These are phyloP conservation scores for Peronospora destructor DNA, from an alignment of 352 stramenopile genomes.

Conservation along the genomic window DNA sequence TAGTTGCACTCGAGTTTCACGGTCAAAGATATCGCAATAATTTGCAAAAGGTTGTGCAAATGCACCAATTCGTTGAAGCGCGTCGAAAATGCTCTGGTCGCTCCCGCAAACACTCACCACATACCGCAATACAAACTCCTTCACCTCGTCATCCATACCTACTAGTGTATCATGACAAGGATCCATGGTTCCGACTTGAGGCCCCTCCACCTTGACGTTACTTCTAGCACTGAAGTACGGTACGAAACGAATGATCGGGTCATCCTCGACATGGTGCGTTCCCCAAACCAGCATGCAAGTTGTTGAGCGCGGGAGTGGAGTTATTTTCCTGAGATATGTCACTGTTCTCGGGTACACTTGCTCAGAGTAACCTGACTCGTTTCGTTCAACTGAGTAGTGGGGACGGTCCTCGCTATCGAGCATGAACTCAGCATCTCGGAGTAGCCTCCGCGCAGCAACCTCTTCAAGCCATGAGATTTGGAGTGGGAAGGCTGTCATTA, in stretches of 20 bases:
- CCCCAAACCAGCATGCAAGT: constrained; percentile 50
- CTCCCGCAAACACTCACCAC: constrained; percentile 34
- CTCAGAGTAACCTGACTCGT: constrained; percentile 34
- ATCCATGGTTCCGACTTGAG: constrained; percentile 35
- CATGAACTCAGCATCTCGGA: constrained; percentile 26
- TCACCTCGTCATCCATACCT: constrained; percentile 54
- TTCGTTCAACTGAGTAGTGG: constrained; percentile 41
- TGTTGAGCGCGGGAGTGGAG: constrained; percentile 47
- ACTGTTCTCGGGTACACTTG: constrained; percentile 30
- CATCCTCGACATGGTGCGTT: constrained; percentile 58
- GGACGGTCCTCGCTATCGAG: constrained; percentile 18
- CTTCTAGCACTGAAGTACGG: constrained; percentile 40
- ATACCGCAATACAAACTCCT: constrained; percentile 61
- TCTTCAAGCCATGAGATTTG: constrained; percentile 41
- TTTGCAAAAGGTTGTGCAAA: constrained; percentile 55
- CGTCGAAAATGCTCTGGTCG: constrained; percentile 37
- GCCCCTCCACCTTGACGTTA: constrained; percentile 19
- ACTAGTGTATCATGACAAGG: constrained; percentile 34
- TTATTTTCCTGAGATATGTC: constrained; percentile 38
- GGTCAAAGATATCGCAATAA: constrained; percentile 45
- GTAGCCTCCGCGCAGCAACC: constrained; percentile 36
- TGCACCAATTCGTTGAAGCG: constrained; percentile 37
- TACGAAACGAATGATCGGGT: constrained; percentile 78
- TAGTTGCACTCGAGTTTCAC: constrained; percentile 21
- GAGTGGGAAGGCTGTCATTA: constrained; percentile 13